These are phyloP conservation scores for Pseudisothecium myosuroides DNA, from an alignment of 225 moss, liverwort and hornwort species.

Conservation along the genomic window DNA sequence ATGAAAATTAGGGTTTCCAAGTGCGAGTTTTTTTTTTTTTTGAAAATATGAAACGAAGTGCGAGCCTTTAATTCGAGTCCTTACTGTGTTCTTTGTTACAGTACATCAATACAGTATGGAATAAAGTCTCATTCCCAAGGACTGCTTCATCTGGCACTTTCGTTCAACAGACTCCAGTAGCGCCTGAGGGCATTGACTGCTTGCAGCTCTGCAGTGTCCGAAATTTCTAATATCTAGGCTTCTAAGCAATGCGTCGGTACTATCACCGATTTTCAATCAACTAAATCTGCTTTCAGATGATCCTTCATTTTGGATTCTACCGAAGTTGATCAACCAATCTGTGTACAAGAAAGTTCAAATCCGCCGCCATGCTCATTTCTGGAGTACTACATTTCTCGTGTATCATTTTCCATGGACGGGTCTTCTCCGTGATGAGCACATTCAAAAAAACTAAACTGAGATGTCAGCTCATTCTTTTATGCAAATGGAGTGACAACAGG, in stretches of 20 bases:
- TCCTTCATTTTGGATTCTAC: not conserved
- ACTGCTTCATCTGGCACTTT: not conserved
- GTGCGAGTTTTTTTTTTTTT: too few relatives aligned
- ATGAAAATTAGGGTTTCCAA: not conserved
- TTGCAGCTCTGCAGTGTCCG: not conserved
- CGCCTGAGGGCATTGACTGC: not conserved
- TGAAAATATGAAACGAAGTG: too few relatives aligned
- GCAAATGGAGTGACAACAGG: not conserved
- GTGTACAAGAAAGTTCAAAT: not conserved
- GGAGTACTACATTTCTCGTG: not conserved
- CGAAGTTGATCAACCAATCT: not conserved
- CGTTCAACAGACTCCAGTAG: not conserved
- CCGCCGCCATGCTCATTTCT: conserved; percentile 1
- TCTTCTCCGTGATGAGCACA: conserved; percentile 30
- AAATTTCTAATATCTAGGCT: not conserved
- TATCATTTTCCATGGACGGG: conserved; percentile 4
- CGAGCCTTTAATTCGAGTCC: not conserved
- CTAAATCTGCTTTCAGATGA: not conserved
- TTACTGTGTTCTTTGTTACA: not conserved
- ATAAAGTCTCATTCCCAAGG: not conserved
- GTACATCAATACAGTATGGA: not conserved
- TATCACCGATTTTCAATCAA: not conserved
- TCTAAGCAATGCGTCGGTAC: not conserved
- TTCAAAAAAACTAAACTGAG: not conserved
- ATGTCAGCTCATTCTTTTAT: not conserved